Evolutionary conservation across 352 stramenopile species (phyloP).

Genomic region (Globisporangium apiculatum): DNA sequence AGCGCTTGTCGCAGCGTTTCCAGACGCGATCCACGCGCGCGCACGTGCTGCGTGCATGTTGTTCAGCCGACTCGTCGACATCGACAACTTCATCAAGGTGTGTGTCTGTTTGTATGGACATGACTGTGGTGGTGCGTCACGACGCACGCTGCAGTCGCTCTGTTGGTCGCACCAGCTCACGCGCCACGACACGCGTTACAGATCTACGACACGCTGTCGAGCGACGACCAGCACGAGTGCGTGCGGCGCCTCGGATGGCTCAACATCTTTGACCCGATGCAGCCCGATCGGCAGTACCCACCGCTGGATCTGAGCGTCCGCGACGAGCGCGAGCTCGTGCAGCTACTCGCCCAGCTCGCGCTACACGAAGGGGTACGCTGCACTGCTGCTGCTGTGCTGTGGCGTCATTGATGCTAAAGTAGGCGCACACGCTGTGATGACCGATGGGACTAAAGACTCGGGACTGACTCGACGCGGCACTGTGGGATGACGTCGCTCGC

Average conservation of each 20-base stretch:
- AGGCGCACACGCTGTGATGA: no score
- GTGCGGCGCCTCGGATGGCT: constrained; percentile 73
- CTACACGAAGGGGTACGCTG: constrained; percentile 48
- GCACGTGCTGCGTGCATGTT: constrained; percentile 44
- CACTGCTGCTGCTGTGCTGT: background rate
- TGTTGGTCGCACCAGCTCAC: no score
- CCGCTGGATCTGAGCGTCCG: constrained; percentile 57
- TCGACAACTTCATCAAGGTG: constrained; percentile 69
- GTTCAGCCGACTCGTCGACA: constrained; percentile 62
- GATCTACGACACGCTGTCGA: constrained; percentile 43
- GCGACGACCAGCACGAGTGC: constrained; percentile 52
- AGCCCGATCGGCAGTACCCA: constrained; percentile 68
- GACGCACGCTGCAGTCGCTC: no score
- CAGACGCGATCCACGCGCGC: constrained; percentile 38
- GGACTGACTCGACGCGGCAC: no score
- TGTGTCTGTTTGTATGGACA: constrained; percentile 2
- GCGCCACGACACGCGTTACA: constrained; percentile 4
- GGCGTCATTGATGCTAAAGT: background rate
- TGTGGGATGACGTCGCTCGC: background rate
- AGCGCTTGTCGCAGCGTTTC: constrained; percentile 31
- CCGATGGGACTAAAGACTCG: no score
- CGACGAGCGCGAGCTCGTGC: constrained; percentile 73
- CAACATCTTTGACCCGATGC: constrained; percentile 74
- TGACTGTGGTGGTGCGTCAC: no score
- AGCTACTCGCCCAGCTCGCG: constrained; percentile 70